Evolutionary conservation across 306 rosid genomes (phyloP).

Genomic region (Quercus aquifolioides): DNA sequence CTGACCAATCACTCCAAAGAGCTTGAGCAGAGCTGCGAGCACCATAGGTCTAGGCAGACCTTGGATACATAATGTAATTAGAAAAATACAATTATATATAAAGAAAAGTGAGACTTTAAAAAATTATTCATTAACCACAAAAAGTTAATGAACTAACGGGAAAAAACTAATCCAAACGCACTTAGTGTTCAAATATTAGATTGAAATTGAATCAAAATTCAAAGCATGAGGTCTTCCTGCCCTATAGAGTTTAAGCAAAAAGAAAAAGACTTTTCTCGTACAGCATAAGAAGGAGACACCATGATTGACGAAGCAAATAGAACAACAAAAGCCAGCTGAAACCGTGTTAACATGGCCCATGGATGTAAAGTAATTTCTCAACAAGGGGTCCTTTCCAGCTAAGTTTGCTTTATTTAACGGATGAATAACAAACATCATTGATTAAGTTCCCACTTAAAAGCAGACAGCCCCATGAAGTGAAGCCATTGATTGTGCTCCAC

Average conservation of each 20-base stretch:
- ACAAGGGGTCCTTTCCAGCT: slow-evolving; percentile 24
- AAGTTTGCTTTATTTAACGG: slow-evolving; percentile 30
- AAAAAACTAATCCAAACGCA: too few species aligned
- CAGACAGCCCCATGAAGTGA: background rate
- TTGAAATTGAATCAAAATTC: too few species aligned
- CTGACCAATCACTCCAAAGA: too few species aligned
- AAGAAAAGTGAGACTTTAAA: too few species aligned
- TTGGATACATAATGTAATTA: too few species aligned
- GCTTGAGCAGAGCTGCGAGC: too few species aligned
- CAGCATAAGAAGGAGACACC: background rate
- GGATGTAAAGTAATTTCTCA: background rate
- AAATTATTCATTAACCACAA: too few species aligned
- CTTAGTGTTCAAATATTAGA: too few species aligned
- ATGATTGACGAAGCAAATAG: background rate
- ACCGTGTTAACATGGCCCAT: background rate
- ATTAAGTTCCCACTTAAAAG: slow-evolving; percentile 4
- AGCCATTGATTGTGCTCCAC: background rate
- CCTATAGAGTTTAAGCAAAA: background rate
- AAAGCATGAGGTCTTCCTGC: background rate
- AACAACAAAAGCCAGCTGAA: background rate
- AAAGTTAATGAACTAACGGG: too few species aligned
- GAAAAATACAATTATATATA: too few species aligned
- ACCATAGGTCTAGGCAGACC: too few species aligned
- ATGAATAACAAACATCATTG: background rate
- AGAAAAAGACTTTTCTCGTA: background rate